phyloP scores from a whole-genome alignment of 768 basidiomycete genomes.

The Pisolithus marmoratus region DNA sequence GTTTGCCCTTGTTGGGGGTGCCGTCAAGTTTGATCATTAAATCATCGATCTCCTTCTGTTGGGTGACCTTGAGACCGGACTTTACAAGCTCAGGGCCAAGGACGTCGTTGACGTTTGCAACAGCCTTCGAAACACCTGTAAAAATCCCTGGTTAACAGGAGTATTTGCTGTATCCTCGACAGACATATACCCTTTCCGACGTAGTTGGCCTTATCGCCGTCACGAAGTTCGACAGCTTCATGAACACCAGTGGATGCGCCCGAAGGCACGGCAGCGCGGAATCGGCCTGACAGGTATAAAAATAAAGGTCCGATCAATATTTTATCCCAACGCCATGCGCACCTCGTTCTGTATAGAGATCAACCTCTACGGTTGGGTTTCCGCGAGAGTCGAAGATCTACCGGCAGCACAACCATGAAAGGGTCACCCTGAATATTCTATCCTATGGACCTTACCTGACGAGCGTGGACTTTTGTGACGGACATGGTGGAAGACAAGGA shows the following conservation, averaged over 20 bases:
- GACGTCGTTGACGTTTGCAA: conserved; percentile 85
- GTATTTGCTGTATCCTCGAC: not conserved
- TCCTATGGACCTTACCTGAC: conserved; percentile 56
- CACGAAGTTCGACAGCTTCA: conserved; percentile 98
- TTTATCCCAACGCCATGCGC: conserved; percentile 11
- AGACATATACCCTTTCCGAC: conserved; percentile 86
- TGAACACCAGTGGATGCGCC: conserved; percentile 98
- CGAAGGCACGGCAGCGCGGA: conserved; percentile 92
- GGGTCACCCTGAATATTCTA: not conserved
- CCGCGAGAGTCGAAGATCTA: conserved; percentile 99
- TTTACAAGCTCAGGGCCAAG: conserved; percentile 89
- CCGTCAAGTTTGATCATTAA: conserved; percentile 98
- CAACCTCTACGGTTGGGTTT: conserved; percentile 95
- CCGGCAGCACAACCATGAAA: not conserved
- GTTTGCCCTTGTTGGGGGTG: conserved; percentile 97
- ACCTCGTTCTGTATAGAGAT: conserved; percentile 86
- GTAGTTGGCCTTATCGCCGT: conserved; percentile 88
- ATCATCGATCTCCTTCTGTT: conserved; percentile 95
- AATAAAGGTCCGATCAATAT: conserved; percentile 6
- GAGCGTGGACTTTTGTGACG: conserved; percentile 85
- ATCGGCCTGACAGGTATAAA: conserved; percentile 60
- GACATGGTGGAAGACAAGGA: conserved; percentile 58
- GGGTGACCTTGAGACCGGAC: conserved; percentile 74
- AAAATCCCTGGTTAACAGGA: not conserved
- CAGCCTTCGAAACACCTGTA: conserved; percentile 88